phyloP scores from a whole-genome alignment of 1,284 basidiomycete genomes.

The Golubevia pallescens region DNA sequence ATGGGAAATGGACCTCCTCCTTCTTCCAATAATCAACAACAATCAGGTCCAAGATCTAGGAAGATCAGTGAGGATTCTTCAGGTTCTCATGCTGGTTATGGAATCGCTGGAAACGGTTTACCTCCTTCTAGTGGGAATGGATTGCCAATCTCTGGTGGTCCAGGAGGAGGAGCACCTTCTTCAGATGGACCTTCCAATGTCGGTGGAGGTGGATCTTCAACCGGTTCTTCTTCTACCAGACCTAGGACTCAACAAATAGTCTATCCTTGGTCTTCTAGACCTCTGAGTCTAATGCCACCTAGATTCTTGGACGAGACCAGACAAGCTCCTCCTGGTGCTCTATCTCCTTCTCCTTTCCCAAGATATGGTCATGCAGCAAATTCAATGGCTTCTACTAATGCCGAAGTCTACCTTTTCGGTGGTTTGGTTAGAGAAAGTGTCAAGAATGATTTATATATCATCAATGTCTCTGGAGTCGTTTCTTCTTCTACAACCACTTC shows the following conservation, averaged over 20 bases:
- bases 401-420: constrained; percentile 95
- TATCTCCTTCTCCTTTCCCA: constrained; percentile 77
- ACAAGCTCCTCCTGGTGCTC: constrained; percentile 53
- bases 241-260: constrained; percentile 34
- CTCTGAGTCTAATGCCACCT: constrained; percentile 56
- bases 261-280: constrained; percentile 61
- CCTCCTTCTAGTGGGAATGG: constrained; percentile 5
- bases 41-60: constrained; percentile 27
- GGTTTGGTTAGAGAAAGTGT: constrained; percentile 91
- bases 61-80: constrained; percentile 31
- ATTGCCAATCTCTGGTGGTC: neutral
- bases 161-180: neutral
- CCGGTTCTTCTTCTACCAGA: neutral
- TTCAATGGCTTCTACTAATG: constrained; percentile 75
- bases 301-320: constrained; percentile 58
- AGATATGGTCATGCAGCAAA: constrained; percentile 97
- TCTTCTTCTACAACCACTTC: constrained; percentile 68
- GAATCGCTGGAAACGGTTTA: neutral
- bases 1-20: neutral
- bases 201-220: neutral
- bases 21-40: constrained; percentile 30
- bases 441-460: constrained; percentile 85
- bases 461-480: constrained; percentile 69
- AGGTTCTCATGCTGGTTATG: constrained; percentile 2
- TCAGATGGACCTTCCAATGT: neutral